Conservation (phyloP, 2,329 filamentous ascomycete genomes). For the Trichoderma koningiopsis region DNA sequence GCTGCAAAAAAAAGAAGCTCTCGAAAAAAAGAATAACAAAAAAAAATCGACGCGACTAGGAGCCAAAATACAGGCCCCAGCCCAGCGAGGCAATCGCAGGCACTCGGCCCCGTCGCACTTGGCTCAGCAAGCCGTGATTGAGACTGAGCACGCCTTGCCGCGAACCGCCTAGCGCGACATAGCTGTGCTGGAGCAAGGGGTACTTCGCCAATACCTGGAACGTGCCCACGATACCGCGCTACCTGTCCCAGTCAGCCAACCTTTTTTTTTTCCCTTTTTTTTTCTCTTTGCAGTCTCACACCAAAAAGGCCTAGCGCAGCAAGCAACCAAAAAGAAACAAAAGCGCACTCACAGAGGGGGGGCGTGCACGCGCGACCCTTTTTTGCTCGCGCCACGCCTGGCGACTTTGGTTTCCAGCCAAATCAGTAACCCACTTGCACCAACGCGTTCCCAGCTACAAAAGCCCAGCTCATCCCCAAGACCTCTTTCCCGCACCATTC, state of each 20-base stretch:
- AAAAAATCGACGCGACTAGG: slow-evolving; percentile 20
- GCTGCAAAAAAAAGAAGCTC: background rate
- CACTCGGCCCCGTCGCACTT: background rate
- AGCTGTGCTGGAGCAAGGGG: background rate
- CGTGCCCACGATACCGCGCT: background rate
- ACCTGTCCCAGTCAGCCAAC: background rate
- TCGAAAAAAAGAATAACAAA: slow-evolving; percentile 14
- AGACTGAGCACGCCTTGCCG: slow-evolving; percentile 10
- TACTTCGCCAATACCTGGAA: slow-evolving; percentile 8
- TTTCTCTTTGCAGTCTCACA: no score
- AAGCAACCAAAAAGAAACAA: background rate
- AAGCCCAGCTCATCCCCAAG: slow-evolving; percentile 57
- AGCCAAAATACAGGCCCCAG: background rate
- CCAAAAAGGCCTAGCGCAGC: background rate
- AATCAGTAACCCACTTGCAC: slow-evolving; percentile 58
- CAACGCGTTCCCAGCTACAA: slow-evolving; percentile 61
- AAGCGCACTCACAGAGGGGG: background rate
- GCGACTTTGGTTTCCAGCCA: slow-evolving; percentile 36
- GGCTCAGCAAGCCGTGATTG: slow-evolving; percentile 5
- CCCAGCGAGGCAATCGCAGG: slow-evolving; percentile 16
- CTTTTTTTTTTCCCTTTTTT: background rate
- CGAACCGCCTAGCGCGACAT: slow-evolving; percentile 5
- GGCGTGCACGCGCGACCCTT: slow-evolving; percentile 26
- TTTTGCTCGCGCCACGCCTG: slow-evolving; percentile 30
- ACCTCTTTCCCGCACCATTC: slow-evolving; percentile 50